Evolutionary conservation across 2,329 filamentous ascomycete species (phyloP).

Genomic region (Penicillium verrucosum): DNA sequence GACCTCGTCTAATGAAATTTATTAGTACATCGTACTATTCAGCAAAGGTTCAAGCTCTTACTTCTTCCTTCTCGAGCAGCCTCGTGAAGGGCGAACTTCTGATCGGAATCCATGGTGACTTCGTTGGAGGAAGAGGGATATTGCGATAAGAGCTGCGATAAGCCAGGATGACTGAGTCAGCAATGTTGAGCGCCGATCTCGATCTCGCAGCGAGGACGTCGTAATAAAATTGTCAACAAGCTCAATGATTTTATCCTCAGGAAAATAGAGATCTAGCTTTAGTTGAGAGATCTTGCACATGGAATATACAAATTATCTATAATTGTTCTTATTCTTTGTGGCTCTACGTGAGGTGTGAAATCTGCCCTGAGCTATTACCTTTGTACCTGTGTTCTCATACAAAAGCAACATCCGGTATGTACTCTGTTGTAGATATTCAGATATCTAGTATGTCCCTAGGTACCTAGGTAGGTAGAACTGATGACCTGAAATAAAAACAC

Average conservation of each 20-base stretch:
- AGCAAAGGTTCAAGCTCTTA: slow-evolving; percentile 46
- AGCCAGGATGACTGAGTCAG: slow-evolving; percentile 13
- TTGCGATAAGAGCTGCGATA: slow-evolving; percentile 27
- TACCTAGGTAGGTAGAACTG: too few species aligned
- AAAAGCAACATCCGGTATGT: too few species aligned
- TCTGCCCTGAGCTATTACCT: not conserved
- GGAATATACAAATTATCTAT: not conserved
- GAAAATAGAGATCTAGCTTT: not conserved
- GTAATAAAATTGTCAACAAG: too few species aligned
- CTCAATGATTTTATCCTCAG: not conserved
- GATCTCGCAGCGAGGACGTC: too few species aligned
- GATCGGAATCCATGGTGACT: slow-evolving; percentile 40
- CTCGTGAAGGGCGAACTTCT: slow-evolving; percentile 76
- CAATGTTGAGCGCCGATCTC: not conserved
- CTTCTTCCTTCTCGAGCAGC: slow-evolving; percentile 81
- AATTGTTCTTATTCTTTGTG: not conserved
- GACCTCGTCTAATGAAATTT: slow-evolving; percentile 53
- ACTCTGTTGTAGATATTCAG: too few species aligned
- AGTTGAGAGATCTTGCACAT: not conserved
- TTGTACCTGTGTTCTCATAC: not conserved
- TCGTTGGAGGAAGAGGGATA: slow-evolving; percentile 9
- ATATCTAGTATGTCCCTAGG: too few species aligned
- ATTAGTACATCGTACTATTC: slow-evolving; percentile 21
- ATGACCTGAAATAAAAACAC: too few species aligned
- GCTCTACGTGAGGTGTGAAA: not conserved